Conservation (phyloP, 1,284 basidiomycete genomes). For the Trichosporon inkin region DNA sequence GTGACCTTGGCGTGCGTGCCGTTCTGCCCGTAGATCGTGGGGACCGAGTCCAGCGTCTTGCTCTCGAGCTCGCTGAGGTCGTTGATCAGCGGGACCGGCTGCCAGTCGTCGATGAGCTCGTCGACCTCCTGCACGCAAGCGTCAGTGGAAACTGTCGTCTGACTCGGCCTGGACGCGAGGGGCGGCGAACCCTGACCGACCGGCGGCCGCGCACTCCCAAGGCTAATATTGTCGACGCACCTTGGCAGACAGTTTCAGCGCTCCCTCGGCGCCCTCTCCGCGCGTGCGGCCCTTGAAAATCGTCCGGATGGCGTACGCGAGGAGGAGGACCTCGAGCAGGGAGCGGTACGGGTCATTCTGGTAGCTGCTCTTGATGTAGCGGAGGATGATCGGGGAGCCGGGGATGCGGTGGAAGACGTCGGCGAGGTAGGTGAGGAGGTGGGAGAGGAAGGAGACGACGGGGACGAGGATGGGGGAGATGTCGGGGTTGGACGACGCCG, state of each 20-base stretch:
- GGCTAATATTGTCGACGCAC: conserved; percentile 52
- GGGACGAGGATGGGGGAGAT: conserved; percentile 44
- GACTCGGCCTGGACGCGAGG: not conserved
- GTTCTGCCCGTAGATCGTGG: conserved; percentile 73
- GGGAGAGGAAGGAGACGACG: conserved; percentile 35
- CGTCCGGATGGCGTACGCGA: conserved; percentile 85
- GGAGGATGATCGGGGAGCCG: conserved; percentile 80
- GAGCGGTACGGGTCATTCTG: conserved; percentile 90
- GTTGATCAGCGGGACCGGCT: conserved; percentile 73
- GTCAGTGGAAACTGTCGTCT: conserved; percentile 8
- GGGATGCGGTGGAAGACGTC: conserved; percentile 58
- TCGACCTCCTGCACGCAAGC: conserved; percentile 74
- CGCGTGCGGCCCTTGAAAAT: conserved; percentile 83
- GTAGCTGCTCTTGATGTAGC: conserved; percentile 77
- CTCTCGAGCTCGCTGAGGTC: conserved; percentile 60
- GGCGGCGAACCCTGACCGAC: not conserved
- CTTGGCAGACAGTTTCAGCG: conserved; percentile 80
- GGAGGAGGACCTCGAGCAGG: conserved; percentile 80
- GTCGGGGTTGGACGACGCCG: conserved; percentile 24
- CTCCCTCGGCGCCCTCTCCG: conserved; percentile 66
- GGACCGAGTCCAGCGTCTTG: conserved; percentile 67
- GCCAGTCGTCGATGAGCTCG: conserved; percentile 94
- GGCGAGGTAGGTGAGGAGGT: conserved; percentile 28
- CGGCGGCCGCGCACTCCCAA: not conserved
- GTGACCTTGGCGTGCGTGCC: conserved; percentile 77